Evolutionary conservation across 1,284 basidiomycete genomes (phyloP).

Genomic region (Leccinum pachyderme): DNA sequence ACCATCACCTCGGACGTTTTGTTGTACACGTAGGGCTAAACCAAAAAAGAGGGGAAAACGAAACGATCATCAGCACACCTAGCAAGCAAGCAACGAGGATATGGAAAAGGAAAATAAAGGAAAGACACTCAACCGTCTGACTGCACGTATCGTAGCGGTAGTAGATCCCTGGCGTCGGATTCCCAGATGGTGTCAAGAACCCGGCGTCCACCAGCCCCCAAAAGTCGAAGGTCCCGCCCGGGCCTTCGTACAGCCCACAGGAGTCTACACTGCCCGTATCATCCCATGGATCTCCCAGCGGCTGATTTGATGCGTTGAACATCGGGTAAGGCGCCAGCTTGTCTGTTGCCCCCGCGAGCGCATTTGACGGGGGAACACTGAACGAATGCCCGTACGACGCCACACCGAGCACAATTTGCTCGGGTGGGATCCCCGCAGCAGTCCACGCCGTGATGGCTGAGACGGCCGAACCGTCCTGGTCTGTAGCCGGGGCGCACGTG

Average conservation of each 20-base stretch:
- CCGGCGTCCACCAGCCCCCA: slow-evolving; percentile 42
- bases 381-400: slow-evolving; percentile 55
- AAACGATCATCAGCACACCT: background rate
- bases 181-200: slow-evolving; percentile 39
- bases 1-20: slow-evolving; percentile 35
- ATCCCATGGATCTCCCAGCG: slow-evolving; percentile 46
- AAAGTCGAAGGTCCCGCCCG: slow-evolving; percentile 41
- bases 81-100: background rate
- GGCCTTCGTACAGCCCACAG: slow-evolving; percentile 38
- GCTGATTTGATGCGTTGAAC: slow-evolving; percentile 39
- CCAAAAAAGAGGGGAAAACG: background rate
- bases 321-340: slow-evolving; percentile 36
- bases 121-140: background rate
- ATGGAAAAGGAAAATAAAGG: background rate
- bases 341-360: slow-evolving; percentile 23
- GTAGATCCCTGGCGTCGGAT: slow-evolving; percentile 37
- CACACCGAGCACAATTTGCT: slow-evolving; percentile 66
- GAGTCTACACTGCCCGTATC: slow-evolving; percentile 32
- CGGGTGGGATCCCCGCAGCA: slow-evolving; percentile 56
- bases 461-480: slow-evolving; percentile 61
- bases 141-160: slow-evolving; percentile 1
- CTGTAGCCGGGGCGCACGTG: slow-evolving; percentile 50
- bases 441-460: slow-evolving; percentile 62
- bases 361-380: slow-evolving; percentile 33
- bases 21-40: slow-evolving; percentile 47